phyloP scores from a whole-genome alignment of 208 protist species.

The Leishmania turanica region DNA sequence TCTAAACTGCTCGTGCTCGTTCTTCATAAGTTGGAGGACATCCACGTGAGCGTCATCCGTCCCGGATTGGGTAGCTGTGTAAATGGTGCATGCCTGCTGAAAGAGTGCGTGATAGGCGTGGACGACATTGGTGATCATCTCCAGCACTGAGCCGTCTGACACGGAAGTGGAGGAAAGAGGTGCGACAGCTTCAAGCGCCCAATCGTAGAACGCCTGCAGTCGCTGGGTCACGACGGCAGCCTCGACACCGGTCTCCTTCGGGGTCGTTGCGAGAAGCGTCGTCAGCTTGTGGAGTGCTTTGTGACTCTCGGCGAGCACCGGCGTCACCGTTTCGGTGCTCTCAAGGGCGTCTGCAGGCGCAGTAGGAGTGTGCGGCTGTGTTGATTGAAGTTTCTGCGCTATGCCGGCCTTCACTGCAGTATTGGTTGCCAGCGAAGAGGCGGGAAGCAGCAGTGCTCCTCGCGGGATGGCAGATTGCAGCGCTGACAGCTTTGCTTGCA shows the following conservation, averaged over 20 bases:
- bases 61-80: not conserved
- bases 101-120: slow-evolving; percentile 13
- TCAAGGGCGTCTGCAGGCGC: not conserved
- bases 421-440: not conserved
- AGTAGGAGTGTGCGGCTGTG: too few relatives aligned
- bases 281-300: slow-evolving; percentile 1
- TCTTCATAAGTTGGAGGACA: not conserved
- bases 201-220: slow-evolving; percentile 25
- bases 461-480: slow-evolving; percentile 41
- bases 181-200: slow-evolving; percentile 4
- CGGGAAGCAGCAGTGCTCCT: slow-evolving; percentile 21
- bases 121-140: slow-evolving; percentile 17
- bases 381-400: not conserved
- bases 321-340: not conserved
- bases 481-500: slow-evolving; percentile 58
- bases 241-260: slow-evolving; percentile 5
- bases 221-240: not conserved
- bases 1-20: not conserved
- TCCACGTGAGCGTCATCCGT: not conserved
- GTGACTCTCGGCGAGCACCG: not conserved
- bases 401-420: not conserved
- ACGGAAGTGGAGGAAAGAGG: slow-evolving; percentile 8
- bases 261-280: not conserved
- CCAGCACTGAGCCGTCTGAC: not conserved
- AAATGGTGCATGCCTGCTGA: not conserved